Conservation (phyloP, 2,329 filamentous ascomycete genomes). For the Fusarium falciforme region DNA sequence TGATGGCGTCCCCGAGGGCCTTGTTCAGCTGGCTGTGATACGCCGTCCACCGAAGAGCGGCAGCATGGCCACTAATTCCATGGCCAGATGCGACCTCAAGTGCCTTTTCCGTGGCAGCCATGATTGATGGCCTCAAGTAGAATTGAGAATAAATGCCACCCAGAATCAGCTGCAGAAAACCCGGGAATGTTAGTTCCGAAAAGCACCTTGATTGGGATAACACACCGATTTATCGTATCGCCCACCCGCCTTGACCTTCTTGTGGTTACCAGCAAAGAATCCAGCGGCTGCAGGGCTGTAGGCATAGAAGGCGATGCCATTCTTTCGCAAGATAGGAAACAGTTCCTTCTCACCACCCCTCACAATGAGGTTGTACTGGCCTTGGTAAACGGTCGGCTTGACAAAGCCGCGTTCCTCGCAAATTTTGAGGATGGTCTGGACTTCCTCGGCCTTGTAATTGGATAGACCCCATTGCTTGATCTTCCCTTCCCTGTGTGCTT, state of each 20-base stretch:
- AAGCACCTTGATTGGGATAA: not conserved
- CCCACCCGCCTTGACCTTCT: conserved; percentile 25
- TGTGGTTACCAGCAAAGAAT: conserved; percentile 42
- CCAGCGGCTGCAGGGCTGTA: conserved; percentile 49
- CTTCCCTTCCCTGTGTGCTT: conserved; percentile 54
- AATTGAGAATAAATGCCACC: conserved; percentile 41
- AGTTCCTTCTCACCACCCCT: conserved; percentile 55
- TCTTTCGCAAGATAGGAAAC: conserved; percentile 54
- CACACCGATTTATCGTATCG: conserved; percentile 44
- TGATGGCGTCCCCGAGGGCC: conserved; percentile 49
- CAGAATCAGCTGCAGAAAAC: not conserved
- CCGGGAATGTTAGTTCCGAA: not conserved
- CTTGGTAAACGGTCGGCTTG: conserved; percentile 59
- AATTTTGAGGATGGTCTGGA: conserved; percentile 55
- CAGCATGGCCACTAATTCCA: conserved; percentile 53
- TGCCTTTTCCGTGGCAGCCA: conserved; percentile 42
- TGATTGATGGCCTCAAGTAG: conserved; percentile 46
- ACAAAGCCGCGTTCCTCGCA: conserved; percentile 56
- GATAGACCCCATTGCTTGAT: conserved; percentile 59
- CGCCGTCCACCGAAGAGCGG: conserved; percentile 55
- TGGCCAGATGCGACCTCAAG: conserved; percentile 45
- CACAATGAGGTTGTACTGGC: conserved; percentile 59
- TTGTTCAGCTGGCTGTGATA: conserved; percentile 50
- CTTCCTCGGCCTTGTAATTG: conserved; percentile 58
- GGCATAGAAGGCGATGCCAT: conserved; percentile 57